Evolutionary conservation across 2,329 filamentous ascomycete genomes (phyloP).

Genomic region (Colletotrichum paranaense): DNA sequence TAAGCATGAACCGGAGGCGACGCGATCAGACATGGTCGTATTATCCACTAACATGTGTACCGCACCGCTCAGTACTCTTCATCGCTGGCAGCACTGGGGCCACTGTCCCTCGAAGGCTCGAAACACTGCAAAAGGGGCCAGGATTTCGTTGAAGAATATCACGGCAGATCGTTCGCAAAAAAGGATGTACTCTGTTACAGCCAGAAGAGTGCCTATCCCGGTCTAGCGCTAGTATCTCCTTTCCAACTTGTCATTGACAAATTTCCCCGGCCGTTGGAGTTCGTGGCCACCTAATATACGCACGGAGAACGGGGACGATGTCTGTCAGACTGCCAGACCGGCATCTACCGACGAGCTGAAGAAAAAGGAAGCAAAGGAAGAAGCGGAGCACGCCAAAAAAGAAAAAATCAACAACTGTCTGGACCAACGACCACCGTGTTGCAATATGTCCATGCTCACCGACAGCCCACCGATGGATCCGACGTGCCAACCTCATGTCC

Average conservation of each 20-base stretch:
- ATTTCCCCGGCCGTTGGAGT: neutral
- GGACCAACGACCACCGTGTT: neutral
- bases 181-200: neutral
- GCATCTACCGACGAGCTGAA: neutral
- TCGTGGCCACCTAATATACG: neutral
- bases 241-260: neutral
- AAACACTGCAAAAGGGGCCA: neutral
- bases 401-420: neutral
- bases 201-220: neutral
- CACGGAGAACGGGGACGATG: neutral
- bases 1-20: neutral
- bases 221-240: neutral
- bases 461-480: neutral
- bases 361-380: neutral
- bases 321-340: constrained; percentile 1
- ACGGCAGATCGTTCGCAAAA: neutral
- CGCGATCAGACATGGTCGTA: neutral
- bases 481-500: no score
- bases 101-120: neutral
- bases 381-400: neutral
- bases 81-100: neutral
- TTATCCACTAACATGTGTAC: neutral
- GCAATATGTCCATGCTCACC: neutral
- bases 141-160: neutral
- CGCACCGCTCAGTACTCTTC: neutral